phyloP scores from a whole-genome alignment of 2,329 filamentous ascomycete genomes.

The Aspergillus sp. region DNA sequence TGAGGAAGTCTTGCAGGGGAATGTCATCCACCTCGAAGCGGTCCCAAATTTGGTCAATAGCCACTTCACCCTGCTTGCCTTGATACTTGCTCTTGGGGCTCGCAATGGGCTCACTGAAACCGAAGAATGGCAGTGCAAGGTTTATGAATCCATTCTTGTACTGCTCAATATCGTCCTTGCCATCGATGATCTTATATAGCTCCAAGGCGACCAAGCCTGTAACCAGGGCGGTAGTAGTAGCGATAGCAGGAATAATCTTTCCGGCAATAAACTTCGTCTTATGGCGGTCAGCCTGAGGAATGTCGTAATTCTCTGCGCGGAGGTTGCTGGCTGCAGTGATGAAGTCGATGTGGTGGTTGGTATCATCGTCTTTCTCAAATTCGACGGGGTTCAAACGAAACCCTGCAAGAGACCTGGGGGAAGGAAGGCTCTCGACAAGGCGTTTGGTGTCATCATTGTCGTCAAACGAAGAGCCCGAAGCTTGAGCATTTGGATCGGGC shows the following conservation, averaged over 20 bases:
- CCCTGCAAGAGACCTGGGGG: constrained; percentile 78
- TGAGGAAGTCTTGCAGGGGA: constrained; percentile 80
- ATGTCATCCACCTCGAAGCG: constrained; percentile 90
- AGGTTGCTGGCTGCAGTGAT: constrained; percentile 97
- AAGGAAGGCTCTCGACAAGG: constrained; percentile 73
- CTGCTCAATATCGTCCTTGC: constrained; percentile 94
- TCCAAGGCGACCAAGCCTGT: constrained; percentile 92
- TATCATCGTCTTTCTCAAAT: constrained; percentile 98
- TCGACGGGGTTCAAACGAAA: constrained; percentile 92
- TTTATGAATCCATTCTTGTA: constrained; percentile 99
- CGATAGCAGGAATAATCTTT: constrained; percentile 99
- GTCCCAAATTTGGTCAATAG: constrained; percentile 96
- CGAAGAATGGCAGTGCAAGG: constrained; percentile 93
- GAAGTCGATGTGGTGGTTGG: constrained; percentile 98
- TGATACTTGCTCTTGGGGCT: constrained; percentile 92
- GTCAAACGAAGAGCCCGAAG: constrained; percentile 59
- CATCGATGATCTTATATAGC: constrained; percentile 94
- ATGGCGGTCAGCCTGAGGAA: constrained; percentile 86
- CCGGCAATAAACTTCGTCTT: constrained; percentile 99
- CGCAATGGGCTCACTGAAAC: constrained; percentile 94
- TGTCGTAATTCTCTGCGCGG: constrained; percentile 97
- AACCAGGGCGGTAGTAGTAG: constrained; percentile 93
- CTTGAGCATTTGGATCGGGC: constrained; percentile 81
- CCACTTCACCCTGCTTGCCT: constrained; percentile 74
- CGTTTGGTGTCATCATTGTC: constrained; percentile 77